These are phyloP conservation scores for Phytopythium montanum DNA, from an alignment of 352 stramenopile species.

Conservation along the genomic window DNA sequence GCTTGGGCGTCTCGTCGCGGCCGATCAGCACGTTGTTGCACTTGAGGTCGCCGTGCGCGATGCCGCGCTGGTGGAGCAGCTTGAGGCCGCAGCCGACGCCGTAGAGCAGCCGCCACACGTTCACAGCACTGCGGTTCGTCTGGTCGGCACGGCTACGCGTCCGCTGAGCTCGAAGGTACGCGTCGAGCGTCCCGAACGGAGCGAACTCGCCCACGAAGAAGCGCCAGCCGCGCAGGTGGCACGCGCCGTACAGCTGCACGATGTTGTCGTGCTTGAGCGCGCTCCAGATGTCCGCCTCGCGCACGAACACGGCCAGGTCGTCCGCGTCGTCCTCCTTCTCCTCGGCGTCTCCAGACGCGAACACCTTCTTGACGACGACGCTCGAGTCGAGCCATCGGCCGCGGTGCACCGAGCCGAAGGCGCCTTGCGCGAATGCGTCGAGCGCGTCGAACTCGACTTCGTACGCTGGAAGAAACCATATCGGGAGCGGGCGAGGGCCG, in stretches of 20 bases:
- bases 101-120: conserved; percentile 7
- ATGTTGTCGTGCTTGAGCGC: conserved; percentile 10
- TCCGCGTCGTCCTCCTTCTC: neutral
- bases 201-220: conserved; percentile 20
- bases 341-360: neutral
- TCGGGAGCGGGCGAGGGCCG: conserved; percentile 3
- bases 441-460: conserved; percentile 21
- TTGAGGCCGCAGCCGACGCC: conserved; percentile 1
- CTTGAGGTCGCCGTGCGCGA: conserved; percentile 11
- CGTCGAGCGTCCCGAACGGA: neutral
- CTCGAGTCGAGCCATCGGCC: conserved; percentile 25
- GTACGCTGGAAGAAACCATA: conserved; percentile 24
- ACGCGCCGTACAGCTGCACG: conserved; percentile 12
- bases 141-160: neutral
- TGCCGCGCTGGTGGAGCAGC: conserved; percentile 4
- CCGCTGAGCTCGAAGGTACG: neutral
- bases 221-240: conserved; percentile 7
- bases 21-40: conserved; percentile 14
- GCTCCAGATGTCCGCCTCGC: conserved; percentile 13
- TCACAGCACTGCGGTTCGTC: neutral
- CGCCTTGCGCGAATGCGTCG: conserved; percentile 16
- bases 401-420: conserved; percentile 23
- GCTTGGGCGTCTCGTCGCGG: conserved; percentile 4
- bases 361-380: conserved; percentile 21
- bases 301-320: conserved; percentile 12